These are phyloP conservation scores for Schrenkiella parvula DNA, from an alignment of 345 rosid species.

Conservation along the genomic window DNA sequence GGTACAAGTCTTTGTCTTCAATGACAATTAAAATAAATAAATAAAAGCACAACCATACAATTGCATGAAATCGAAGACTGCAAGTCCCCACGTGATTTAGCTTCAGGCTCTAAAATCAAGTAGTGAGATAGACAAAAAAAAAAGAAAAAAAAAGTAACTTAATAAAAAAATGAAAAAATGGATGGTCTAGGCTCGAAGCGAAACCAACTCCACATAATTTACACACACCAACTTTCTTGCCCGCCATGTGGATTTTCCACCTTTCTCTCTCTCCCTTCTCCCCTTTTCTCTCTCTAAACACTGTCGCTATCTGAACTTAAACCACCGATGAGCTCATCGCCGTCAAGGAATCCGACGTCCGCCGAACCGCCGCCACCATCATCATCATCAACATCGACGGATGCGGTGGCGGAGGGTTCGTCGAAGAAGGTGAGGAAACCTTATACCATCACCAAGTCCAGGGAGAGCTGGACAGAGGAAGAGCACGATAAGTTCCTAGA, in stretches of 20 bases:
- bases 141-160: too few relatives aligned
- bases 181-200: constrained; percentile 15
- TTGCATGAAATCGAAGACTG: not conserved
- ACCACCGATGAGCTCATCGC: constrained; percentile 36
- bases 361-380: constrained; percentile 39
- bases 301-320: not conserved
- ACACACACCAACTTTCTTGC: not conserved
- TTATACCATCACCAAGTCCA: constrained; percentile 95
- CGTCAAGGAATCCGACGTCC: constrained; percentile 33
- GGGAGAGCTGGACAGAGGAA: constrained; percentile 98
- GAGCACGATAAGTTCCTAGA: constrained; percentile 98
- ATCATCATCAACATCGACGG: constrained; percentile 30
- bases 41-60: constrained; percentile 6
- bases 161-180: not conserved
- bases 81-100: constrained; percentile 1
- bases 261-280: constrained; percentile 14
- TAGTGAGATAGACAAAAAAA: not conserved
- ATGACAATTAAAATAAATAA: not conserved
- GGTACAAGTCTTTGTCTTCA: constrained; percentile 6
- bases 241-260: constrained; percentile 32
- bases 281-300: not conserved
- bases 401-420: constrained; percentile 31
- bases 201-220: constrained; percentile 23
- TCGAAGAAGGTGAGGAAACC: constrained; percentile 91
- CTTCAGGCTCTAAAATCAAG: constrained; percentile 19